Percentiles rank a stretch among this genome's conserved stretches.
Evolutionary conservation across 2,329 filamentous ascomycete genomes (phyloP).

Genomic region (Colletotrichum sojae): DNA sequence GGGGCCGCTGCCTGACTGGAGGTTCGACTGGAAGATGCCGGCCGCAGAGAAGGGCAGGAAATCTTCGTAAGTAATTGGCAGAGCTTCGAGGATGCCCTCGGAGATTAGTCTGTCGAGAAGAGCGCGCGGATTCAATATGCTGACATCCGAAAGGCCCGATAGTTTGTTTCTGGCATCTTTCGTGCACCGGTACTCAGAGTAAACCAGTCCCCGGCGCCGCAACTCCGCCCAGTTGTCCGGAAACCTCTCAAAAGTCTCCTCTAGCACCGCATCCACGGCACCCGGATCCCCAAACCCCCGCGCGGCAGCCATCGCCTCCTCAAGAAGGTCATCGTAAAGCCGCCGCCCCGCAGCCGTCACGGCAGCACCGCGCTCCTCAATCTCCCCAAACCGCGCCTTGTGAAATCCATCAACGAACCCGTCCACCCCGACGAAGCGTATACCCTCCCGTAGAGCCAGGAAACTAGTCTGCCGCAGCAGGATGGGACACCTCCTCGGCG

Average conservation of each 20-base stretch:
- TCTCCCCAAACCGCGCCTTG: slow-evolving; percentile 66
- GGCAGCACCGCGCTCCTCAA: slow-evolving; percentile 66
- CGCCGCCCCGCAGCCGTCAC: slow-evolving; percentile 60
- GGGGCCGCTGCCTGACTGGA: slow-evolving; percentile 40
- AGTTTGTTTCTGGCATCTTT: slow-evolving; percentile 8
- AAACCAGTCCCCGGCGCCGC: slow-evolving; percentile 53
- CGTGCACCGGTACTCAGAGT: slow-evolving; percentile 51
- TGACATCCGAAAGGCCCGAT: background rate
- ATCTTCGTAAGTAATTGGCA: slow-evolving; percentile 67
- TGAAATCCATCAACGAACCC: slow-evolving; percentile 53
- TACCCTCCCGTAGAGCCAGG: slow-evolving; percentile 62
- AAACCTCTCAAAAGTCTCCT: slow-evolving; percentile 51
- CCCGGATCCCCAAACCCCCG: background rate
- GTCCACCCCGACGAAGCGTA: slow-evolving; percentile 53
- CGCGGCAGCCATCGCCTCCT: slow-evolving; percentile 44
- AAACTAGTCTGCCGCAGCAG: slow-evolving; percentile 69
- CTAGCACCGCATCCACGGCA: slow-evolving; percentile 44
- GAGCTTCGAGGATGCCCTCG: slow-evolving; percentile 50
- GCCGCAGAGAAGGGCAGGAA: slow-evolving; percentile 67
- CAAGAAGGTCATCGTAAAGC: slow-evolving; percentile 62
- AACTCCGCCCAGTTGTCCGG: slow-evolving; percentile 60
- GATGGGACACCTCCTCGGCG: slow-evolving; percentile 58
- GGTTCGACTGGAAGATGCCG: slow-evolving; percentile 65
- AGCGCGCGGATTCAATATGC: too few species aligned
- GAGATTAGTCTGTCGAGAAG: slow-evolving; percentile 51